phyloP scores from a whole-genome alignment of 163 green algal genomes.

The Chlorella variabilis region DNA sequence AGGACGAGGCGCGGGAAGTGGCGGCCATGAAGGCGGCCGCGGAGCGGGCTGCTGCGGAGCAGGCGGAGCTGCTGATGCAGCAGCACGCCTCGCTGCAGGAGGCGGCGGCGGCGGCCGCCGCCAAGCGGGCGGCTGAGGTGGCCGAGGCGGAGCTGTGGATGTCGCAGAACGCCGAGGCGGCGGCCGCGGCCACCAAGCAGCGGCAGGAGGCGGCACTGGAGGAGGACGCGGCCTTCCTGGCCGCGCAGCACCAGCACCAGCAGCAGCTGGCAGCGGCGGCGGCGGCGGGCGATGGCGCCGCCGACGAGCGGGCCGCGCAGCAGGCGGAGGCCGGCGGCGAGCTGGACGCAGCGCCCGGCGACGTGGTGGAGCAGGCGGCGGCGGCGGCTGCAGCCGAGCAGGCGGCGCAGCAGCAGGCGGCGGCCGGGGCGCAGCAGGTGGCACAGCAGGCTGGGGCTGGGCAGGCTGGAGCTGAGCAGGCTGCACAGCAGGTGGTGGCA shows the following conservation, averaged over 20 bases:
- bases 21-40: conserved; percentile 10
- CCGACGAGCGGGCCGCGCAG: background rate
- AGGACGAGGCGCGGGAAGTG: background rate
- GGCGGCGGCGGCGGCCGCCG: background rate
- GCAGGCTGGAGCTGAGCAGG: background rate
- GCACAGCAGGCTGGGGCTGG: background rate
- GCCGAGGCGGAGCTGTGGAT: conserved; percentile 7
- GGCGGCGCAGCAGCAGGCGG: background rate
- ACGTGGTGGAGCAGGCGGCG: background rate
- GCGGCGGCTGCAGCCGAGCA: background rate
- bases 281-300: background rate
- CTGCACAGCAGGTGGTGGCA: background rate
- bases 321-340: background rate
- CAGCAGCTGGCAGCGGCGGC: background rate
- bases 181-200: conserved; percentile 10
- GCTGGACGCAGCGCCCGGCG: background rate
- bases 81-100: background rate
- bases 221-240: background rate
- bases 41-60: background rate
- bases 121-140: conserved; percentile 9
- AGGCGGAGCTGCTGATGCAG: background rate
- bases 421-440: background rate
- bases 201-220: background rate
- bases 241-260: background rate
- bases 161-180: conserved; percentile 7